Evolutionary conservation across 2,329 filamentous ascomycete genomes (phyloP).

Genomic region (Penicillium sp.): DNA sequence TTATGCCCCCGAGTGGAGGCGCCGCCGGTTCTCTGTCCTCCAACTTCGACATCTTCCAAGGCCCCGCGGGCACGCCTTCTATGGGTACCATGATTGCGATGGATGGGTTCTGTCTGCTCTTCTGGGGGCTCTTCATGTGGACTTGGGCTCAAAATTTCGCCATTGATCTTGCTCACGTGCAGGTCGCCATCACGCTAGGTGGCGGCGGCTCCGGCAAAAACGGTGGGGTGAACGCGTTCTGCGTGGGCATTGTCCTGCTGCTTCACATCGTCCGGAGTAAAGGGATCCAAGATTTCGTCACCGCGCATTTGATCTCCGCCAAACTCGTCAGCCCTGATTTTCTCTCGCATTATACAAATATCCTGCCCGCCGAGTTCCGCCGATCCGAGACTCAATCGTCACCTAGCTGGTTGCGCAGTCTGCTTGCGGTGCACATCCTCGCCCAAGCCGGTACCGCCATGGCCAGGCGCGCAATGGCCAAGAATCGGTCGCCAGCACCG

Average conservation of each 20-base stretch:
- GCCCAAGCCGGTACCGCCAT: conserved; percentile 45
- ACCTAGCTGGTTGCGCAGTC: conserved; percentile 42
- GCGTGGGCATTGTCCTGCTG: conserved; percentile 41
- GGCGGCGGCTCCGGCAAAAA: conserved; percentile 58
- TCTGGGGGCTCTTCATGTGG: conserved; percentile 80
- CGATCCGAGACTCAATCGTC: conserved; percentile 38
- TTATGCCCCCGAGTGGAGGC: conserved; percentile 75
- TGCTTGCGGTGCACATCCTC: conserved; percentile 46
- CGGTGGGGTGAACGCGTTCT: conserved; percentile 41
- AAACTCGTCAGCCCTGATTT: conserved; percentile 41
- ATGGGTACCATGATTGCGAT: conserved; percentile 77
- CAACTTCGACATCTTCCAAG: conserved; percentile 86
- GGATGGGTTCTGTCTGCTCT: conserved; percentile 72
- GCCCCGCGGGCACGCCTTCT: conserved; percentile 77
- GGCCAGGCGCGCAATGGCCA: conserved; percentile 43
- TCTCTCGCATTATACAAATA: conserved; percentile 38
- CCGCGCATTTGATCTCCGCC: conserved; percentile 40
- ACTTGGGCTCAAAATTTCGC: conserved; percentile 80
- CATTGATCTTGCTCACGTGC: conserved; percentile 83
- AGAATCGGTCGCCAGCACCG: conserved; percentile 38
- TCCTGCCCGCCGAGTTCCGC: conserved; percentile 41
- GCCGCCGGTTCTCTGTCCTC: conserved; percentile 70
- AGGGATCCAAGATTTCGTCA: conserved; percentile 47
- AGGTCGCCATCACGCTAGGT: conserved; percentile 84
- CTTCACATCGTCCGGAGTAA: conserved; percentile 43